These are phyloP conservation scores for Metroxylon sagu DNA, from an alignment of 176 grass and related monocot genomes.

Conservation along the genomic window DNA sequence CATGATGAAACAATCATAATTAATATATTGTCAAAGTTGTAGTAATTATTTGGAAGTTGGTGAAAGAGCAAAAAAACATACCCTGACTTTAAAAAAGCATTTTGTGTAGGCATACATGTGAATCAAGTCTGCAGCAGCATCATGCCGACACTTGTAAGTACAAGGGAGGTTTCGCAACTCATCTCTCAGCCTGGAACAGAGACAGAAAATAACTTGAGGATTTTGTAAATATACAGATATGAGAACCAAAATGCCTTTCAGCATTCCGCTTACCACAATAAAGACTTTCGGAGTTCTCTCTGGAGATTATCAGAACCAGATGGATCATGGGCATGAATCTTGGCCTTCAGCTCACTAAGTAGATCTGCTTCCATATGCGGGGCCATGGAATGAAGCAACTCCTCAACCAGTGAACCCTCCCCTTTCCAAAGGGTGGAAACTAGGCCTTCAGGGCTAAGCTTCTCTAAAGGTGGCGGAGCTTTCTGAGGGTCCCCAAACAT, in stretches of 20 bases:
- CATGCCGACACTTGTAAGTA: constrained; percentile 89
- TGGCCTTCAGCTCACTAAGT: constrained; percentile 61
- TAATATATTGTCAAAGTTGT: too few species aligned
- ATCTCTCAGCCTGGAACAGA: constrained; percentile 71
- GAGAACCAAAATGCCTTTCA: too few species aligned
- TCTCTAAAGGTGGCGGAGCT: constrained; percentile 82
- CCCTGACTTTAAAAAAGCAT: constrained; percentile 74
- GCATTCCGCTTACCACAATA: constrained; percentile 61
- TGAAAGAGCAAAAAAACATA: constrained; percentile 22
- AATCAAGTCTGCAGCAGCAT: constrained; percentile 94
- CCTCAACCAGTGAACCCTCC: constrained; percentile 68
- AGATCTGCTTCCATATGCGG: constrained; percentile 71
- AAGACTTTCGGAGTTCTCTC: constrained; percentile 51
- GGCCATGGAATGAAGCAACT: constrained; percentile 74
- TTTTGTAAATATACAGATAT: too few species aligned
- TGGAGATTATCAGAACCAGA: constrained; percentile 59
- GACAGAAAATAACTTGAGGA: not conserved
- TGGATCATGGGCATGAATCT: constrained; percentile 65
- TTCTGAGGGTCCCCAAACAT: constrained; percentile 75
- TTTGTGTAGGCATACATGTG: constrained; percentile 98
- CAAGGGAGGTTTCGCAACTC: constrained; percentile 72
- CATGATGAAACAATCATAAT: not conserved
- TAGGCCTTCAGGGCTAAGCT: constrained; percentile 51
- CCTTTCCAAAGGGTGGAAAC: constrained; percentile 82
- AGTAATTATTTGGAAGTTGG: too few species aligned